phyloP scores from a whole-genome alignment of 1,139 yeast genomes.

The Magnusiomyces clavatus region DNA sequence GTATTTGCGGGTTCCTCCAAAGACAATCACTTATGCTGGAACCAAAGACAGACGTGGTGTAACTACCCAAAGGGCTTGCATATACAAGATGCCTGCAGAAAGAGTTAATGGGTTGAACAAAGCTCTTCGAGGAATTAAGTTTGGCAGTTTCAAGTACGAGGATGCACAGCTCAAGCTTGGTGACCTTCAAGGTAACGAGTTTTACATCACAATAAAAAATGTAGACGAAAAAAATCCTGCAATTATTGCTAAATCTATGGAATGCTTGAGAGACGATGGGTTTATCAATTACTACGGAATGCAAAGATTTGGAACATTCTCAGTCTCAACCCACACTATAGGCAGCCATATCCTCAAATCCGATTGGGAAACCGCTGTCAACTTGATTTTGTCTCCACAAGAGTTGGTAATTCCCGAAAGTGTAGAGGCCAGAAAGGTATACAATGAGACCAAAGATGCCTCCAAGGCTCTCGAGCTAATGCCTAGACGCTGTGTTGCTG shows the following conservation, averaged over 20 bases:
- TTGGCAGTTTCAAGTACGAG: conserved; percentile 72
- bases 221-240: conserved; percentile 39
- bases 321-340: conserved; percentile 79
- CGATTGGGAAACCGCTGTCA: conserved; percentile 76
- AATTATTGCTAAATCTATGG: conserved; percentile 45
- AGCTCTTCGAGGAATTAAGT: conserved; percentile 60
- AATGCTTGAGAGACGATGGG: conserved; percentile 57
- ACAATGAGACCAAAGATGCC: conserved; percentile 73
- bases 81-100: conserved; percentile 66
- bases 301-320: conserved; percentile 96
- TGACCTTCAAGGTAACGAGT: conserved; percentile 81
- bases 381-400: conserved; percentile 75
- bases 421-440: conserved; percentile 67
- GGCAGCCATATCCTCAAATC: conserved; percentile 66
- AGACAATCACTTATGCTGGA: conserved; percentile 75
- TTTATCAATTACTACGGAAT: conserved; percentile 91
- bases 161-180: conserved; percentile 65
- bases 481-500: conserved; percentile 89
- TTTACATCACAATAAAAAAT: conserved; percentile 74
- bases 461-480: conserved; percentile 54
- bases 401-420: conserved; percentile 78
- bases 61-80: conserved; percentile 76
- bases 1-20: conserved; percentile 64
- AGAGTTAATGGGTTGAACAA: conserved; percentile 71
- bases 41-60: conserved; percentile 96